phyloP scores from a whole-genome alignment of 257 asterid species.

The Fraxinus excelsior region DNA sequence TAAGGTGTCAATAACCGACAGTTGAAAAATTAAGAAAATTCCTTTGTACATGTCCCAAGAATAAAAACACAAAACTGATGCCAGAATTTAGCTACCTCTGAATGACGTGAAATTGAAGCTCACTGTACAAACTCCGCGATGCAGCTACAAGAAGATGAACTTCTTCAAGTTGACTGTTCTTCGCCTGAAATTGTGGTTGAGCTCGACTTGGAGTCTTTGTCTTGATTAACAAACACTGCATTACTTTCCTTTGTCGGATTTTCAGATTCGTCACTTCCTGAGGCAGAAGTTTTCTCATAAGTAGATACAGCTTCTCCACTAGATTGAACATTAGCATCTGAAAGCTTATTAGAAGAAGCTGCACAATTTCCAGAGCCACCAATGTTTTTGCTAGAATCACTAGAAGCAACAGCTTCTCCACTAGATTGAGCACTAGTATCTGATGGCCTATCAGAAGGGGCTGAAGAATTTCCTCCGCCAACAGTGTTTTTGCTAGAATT shows the following conservation, averaged over 20 bases:
- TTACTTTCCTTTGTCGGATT: conserved; percentile 29
- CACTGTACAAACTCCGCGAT: conserved; percentile 54
- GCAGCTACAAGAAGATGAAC: conserved; percentile 35
- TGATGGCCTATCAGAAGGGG: conserved; percentile 22
- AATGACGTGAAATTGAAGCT: conserved; percentile 47
- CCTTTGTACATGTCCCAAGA: conserved; percentile 52
- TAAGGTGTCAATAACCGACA: conserved; percentile 30
- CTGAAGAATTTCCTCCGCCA: conserved; percentile 28
- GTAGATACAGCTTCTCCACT: conserved; percentile 30
- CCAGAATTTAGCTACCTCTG: conserved; percentile 45
- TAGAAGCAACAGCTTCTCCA: conserved; percentile 17
- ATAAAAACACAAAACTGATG: conserved; percentile 39
- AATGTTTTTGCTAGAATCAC: conserved; percentile 34
- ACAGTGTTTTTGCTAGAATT: conserved; percentile 29
- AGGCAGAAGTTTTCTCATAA: conserved; percentile 25
- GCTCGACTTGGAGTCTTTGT: conserved; percentile 42
- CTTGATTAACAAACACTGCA: conserved; percentile 34
- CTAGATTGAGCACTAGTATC: conserved; percentile 28
- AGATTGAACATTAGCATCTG: conserved; percentile 27
- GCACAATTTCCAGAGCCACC: conserved; percentile 39
- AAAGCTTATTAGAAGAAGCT: conserved; percentile 26
- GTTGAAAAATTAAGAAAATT: conserved; percentile 23
- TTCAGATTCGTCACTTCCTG: conserved; percentile 27
- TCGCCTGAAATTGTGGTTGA: conserved; percentile 40
- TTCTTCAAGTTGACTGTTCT: conserved; percentile 37